A percentile compares a stretch with the other conserved stretches of the same genome.
Evolutionary conservation across 2,329 filamentous ascomycete species (phyloP).

Genomic region (Nectriaceae sp.): DNA sequence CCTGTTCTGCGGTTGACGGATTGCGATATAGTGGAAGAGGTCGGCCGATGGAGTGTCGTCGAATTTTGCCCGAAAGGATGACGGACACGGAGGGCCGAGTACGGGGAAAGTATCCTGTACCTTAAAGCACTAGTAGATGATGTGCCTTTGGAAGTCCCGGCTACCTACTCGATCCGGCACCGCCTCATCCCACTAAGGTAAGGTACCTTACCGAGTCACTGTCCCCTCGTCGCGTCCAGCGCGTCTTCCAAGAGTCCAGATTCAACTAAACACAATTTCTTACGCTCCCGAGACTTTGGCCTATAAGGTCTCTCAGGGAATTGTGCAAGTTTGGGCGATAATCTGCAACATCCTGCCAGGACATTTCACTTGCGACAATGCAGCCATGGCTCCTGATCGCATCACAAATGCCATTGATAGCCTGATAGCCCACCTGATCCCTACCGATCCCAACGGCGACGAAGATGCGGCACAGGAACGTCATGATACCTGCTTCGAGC

Average conservation of each 20-base stretch:
- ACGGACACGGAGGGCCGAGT: conserved; percentile 18
- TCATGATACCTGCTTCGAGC: conserved; percentile 61
- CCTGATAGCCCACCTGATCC: conserved; percentile 74
- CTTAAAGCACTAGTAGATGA: background rate
- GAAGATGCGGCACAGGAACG: conserved; percentile 69
- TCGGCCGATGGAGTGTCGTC: conserved; percentile 36
- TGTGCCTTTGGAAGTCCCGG: conserved; percentile 8
- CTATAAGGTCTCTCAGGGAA: too few species aligned
- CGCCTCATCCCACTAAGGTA: conserved; percentile 16
- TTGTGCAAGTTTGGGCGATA: too few species aligned
- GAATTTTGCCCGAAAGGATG: conserved; percentile 37
- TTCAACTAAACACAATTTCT: background rate
- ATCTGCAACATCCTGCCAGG: background rate
- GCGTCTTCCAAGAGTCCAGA: background rate
- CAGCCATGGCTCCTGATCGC: conserved; percentile 63
- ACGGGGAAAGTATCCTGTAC: conserved; percentile 29
- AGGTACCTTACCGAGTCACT: too few species aligned
- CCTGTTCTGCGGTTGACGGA: conserved; percentile 23
- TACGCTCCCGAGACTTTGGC: background rate
- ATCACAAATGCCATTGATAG: conserved; percentile 78
- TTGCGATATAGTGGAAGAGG: conserved; percentile 27
- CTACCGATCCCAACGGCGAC: conserved; percentile 64
- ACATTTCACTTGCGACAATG: conserved; percentile 41
- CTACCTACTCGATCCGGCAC: conserved; percentile 20
- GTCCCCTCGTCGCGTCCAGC: conserved; percentile 23